These are phyloP conservation scores for Penicillium sp. DNA, from an alignment of 2,329 filamentous ascomycete genomes.

Conservation along the genomic window DNA sequence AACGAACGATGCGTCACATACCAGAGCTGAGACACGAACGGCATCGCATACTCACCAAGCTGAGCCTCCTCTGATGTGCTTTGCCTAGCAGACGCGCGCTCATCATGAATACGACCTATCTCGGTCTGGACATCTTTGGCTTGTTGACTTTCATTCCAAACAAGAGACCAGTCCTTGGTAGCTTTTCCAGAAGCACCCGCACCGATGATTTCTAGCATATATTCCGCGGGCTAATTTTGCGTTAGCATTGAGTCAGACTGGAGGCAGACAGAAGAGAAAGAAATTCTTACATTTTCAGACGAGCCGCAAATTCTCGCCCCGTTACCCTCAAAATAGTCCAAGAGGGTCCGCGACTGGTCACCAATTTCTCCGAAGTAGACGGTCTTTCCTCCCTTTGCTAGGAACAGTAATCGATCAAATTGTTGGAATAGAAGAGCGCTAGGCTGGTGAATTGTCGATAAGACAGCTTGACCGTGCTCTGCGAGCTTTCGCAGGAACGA, in stretches of 20 bases:
- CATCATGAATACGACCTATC: slow-evolving; percentile 60
- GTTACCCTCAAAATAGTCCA: slow-evolving; percentile 66
- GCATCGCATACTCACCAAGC: slow-evolving; percentile 75
- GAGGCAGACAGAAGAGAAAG: neutral
- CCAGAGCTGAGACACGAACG: slow-evolving; percentile 68
- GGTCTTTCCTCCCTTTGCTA: slow-evolving; percentile 66
- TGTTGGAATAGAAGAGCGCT: slow-evolving; percentile 91
- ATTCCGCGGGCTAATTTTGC: slow-evolving; percentile 64
- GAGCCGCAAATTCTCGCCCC: slow-evolving; percentile 64
- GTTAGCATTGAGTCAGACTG: slow-evolving; percentile 14
- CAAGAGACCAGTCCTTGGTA: slow-evolving; percentile 64
- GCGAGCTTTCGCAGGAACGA: slow-evolving; percentile 86
- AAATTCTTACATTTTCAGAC: slow-evolving; percentile 59
- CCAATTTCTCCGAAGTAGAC: slow-evolving; percentile 72
- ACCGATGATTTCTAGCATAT: slow-evolving; percentile 63
- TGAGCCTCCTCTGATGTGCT: slow-evolving; percentile 43
- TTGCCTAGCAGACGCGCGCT: slow-evolving; percentile 43
- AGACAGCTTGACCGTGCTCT: slow-evolving; percentile 82
- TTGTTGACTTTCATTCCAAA: slow-evolving; percentile 64
- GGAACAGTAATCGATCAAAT: slow-evolving; percentile 67
- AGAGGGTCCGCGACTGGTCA: slow-evolving; percentile 58
- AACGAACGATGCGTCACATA: slow-evolving; percentile 75
- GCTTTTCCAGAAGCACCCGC: slow-evolving; percentile 71
- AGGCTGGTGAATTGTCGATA: slow-evolving; percentile 93
- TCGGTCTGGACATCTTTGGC: slow-evolving; percentile 61